phyloP scores from a whole-genome alignment of 129 eudicot genomes.

The Escallonia herrerae region DNA sequence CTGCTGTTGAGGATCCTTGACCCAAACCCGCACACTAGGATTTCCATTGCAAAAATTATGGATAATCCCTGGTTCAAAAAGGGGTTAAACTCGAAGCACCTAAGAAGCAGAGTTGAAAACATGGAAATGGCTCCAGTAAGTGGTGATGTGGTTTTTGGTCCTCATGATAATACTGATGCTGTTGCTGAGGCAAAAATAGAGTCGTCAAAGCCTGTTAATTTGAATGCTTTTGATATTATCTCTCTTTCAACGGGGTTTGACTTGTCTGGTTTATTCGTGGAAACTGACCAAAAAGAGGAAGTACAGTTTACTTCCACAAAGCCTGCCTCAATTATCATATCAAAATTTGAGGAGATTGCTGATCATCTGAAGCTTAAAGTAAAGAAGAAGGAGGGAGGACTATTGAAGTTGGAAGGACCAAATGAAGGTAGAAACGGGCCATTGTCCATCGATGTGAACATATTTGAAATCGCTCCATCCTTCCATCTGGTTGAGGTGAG shows the following conservation, averaged over 20 bases:
- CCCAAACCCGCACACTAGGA: slow-evolving; percentile 60
- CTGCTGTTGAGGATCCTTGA: slow-evolving; percentile 60
- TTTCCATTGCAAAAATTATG: slow-evolving; percentile 60
- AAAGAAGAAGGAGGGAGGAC: slow-evolving; percentile 46
- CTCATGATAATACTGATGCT: background rate
- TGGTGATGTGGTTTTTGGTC: slow-evolving; percentile 3
- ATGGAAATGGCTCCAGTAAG: slow-evolving; percentile 15
- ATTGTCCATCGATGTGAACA: slow-evolving; percentile 38
- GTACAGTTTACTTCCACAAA: slow-evolving; percentile 50
- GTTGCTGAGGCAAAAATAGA: slow-evolving; percentile 27
- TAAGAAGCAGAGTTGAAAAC: slow-evolving; percentile 8
- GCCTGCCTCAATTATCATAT: slow-evolving; percentile 35
- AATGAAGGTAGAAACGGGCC: slow-evolving; percentile 23
- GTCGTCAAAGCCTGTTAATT: slow-evolving; percentile 24
- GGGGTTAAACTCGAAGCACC: slow-evolving; percentile 31
- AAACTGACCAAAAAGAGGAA: slow-evolving; percentile 51
- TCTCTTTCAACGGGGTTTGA: slow-evolving; percentile 70
- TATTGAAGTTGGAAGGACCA: slow-evolving; percentile 32
- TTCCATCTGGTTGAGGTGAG: slow-evolving; percentile 62
- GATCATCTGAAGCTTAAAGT: slow-evolving; percentile 37
- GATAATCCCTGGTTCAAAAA: slow-evolving; percentile 58
- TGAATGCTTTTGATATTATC: slow-evolving; percentile 74
- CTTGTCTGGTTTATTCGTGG: slow-evolving; percentile 77
- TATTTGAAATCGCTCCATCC: slow-evolving; percentile 49
- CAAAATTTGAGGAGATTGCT: slow-evolving; percentile 59